Percentiles rank a stretch among this genome's conserved stretches.
phyloP scores from a whole-genome alignment of 257 asterid genomes.

The Paraleonurus japonicus region DNA sequence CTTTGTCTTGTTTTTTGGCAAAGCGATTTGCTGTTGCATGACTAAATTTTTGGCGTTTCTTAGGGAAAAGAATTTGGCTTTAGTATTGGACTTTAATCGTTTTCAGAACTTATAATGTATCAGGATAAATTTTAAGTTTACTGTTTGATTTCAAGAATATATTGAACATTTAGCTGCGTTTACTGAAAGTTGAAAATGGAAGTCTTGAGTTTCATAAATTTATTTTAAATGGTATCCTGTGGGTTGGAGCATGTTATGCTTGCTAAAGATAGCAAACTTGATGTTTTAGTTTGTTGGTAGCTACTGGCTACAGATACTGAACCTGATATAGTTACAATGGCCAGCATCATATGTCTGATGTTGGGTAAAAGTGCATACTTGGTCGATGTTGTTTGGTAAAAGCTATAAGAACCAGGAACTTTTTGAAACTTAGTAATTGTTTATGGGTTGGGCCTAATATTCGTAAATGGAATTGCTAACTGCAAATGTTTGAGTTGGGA shows the following conservation, averaged over 20 bases:
- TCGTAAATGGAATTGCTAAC: background rate
- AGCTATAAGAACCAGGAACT: background rate
- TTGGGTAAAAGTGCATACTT: background rate
- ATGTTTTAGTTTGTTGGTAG: background rate
- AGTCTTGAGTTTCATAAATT: background rate
- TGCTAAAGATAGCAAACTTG: background rate
- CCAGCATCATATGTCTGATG: background rate
- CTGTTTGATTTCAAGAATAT: background rate
- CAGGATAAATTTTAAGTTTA: background rate
- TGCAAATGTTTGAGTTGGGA: constrained; percentile 7
- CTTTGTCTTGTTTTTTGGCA: background rate
- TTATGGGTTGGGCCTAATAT: background rate
- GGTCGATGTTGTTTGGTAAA: constrained; percentile 8
- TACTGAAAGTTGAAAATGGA: constrained; percentile 9
- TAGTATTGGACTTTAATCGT: background rate
- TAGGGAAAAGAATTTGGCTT: background rate
- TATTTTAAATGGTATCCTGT: background rate
- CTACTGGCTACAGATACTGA: background rate
- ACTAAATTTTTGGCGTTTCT: background rate
- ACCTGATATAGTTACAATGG: background rate
- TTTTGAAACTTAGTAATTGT: background rate
- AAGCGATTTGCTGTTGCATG: background rate
- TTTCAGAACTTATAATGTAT: background rate
- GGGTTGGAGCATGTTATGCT: background rate
- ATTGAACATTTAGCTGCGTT: background rate